Evolutionary conservation across 2,329 filamentous ascomycete species (phyloP).

Genomic region (Trichoderma arundinaceum): DNA sequence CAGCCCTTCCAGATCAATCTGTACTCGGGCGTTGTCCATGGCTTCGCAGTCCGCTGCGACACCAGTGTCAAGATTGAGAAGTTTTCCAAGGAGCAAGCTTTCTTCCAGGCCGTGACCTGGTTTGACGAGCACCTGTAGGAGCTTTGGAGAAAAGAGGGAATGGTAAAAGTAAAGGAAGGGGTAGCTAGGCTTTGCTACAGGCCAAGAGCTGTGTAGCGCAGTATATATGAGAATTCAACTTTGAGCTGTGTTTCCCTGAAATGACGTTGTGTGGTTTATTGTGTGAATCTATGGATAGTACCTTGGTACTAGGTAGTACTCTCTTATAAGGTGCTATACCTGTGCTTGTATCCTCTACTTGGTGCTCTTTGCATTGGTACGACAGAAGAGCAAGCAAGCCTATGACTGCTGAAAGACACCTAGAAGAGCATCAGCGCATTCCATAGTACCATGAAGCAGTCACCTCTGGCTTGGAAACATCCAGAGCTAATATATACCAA

Average conservation of each 20-base stretch:
- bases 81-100: conserved; percentile 82
- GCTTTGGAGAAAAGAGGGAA: neutral
- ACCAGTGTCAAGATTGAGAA: conserved; percentile 59
- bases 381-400: too few relatives aligned
- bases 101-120: conserved; percentile 77
- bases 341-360: too few relatives aligned
- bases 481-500: neutral
- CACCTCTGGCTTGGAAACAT: neutral
- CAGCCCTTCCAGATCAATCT: conserved; percentile 77
- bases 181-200: too few relatives aligned
- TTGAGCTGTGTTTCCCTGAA: neutral
- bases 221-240: neutral
- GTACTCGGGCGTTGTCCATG: conserved; percentile 73
- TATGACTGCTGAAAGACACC: too few relatives aligned
- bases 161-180: neutral
- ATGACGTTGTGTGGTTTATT: neutral
- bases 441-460: too few relatives aligned
- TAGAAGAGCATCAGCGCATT: too few relatives aligned
- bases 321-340: too few relatives aligned
- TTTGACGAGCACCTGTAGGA: conserved; percentile 58
- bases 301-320: too few relatives aligned
- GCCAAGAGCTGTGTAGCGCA: neutral
- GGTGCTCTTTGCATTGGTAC: too few relatives aligned
- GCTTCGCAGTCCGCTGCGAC: conserved; percentile 75
- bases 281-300: too few relatives aligned